These are phyloP conservation scores for Eustoma russellianum DNA, from an alignment of 257 asterid species.

Conservation along the genomic window DNA sequence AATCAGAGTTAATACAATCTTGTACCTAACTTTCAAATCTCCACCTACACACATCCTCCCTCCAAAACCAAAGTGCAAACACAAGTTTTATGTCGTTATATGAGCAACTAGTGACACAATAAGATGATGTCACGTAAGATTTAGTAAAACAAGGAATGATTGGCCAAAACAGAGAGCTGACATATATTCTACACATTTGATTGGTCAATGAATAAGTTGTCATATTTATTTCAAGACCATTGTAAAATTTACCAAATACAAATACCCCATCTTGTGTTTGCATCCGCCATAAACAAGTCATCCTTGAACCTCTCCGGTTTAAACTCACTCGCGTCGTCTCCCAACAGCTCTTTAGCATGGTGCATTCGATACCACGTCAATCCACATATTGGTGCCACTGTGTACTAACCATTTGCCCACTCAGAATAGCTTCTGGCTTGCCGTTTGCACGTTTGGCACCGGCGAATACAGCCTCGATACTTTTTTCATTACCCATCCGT, in stretches of 20 bases:
- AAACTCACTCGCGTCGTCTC: slow-evolving; percentile 64
- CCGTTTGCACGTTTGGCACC: slow-evolving; percentile 73
- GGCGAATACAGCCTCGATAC: slow-evolving; percentile 65
- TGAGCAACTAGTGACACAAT: too few relatives aligned
- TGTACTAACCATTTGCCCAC: slow-evolving; percentile 48
- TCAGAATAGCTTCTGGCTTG: slow-evolving; percentile 57
- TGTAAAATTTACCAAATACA: too few relatives aligned
- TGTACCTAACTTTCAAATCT: slow-evolving; percentile 55
- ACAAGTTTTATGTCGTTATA: too few relatives aligned
- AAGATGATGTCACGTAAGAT: too few relatives aligned
- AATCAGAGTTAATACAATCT: slow-evolving; percentile 43
- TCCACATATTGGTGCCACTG: slow-evolving; percentile 75
- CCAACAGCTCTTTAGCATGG: slow-evolving; percentile 57
- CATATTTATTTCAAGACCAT: too few relatives aligned
- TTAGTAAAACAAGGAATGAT: too few relatives aligned
- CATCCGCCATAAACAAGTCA: slow-evolving; percentile 46
- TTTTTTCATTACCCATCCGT: slow-evolving; percentile 89
- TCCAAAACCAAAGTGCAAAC: slow-evolving; percentile 89
- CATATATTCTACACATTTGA: too few relatives aligned
- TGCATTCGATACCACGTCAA: slow-evolving; percentile 81
- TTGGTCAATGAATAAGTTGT: too few relatives aligned
- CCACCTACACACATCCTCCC: slow-evolving; percentile 88
- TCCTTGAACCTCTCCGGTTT: slow-evolving; percentile 60
- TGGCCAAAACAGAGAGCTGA: too few relatives aligned
- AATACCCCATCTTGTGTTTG: slow-evolving; percentile 79